A percentile compares a stretch with the other conserved stretches of the same genome.
phyloP scores from a whole-genome alignment of 371 early-diverging fungal genomes.

The Basidiobolus meristosporus region DNA sequence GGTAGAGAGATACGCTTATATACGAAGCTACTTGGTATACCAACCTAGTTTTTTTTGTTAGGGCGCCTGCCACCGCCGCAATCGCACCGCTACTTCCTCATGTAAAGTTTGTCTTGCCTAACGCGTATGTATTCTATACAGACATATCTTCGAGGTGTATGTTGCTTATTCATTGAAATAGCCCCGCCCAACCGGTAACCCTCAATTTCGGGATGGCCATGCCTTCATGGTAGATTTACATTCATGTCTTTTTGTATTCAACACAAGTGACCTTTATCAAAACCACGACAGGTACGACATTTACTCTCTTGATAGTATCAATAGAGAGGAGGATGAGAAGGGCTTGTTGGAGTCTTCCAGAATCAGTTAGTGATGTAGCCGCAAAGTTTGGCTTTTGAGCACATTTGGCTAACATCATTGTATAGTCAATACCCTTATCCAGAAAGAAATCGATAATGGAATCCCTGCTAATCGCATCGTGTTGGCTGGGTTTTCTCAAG shows the following conservation, averaged over 20 bases:
- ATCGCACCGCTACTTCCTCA: conserved; percentile 39
- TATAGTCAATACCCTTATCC: conserved; percentile 46
- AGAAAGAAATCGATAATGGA: conserved; percentile 55
- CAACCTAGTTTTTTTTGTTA: conserved; percentile 3
- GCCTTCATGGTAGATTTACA: conserved; percentile 41
- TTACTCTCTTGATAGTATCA: conserved; percentile 20
- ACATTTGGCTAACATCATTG: not conserved
- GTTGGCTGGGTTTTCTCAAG: conserved; percentile 92
- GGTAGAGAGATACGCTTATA: conserved; percentile 1
- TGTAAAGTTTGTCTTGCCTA: conserved; percentile 69
- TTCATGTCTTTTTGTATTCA: not conserved
- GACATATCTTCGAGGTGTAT: too few relatives aligned
- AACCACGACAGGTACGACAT: conserved; percentile 60
- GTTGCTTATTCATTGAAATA: conserved; percentile 5
- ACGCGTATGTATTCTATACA: conserved; percentile 58
- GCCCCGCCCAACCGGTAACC: conserved; percentile 59
- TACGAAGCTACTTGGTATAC: conserved; percentile 6
- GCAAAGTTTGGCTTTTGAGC: not conserved
- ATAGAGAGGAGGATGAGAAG: conserved; percentile 44
- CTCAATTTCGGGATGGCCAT: conserved; percentile 68
- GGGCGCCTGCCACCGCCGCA: conserved; percentile 39
- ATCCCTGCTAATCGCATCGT: conserved; percentile 74
- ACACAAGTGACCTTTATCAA: not conserved
- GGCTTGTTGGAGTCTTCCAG: conserved; percentile 50
- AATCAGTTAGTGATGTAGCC: conserved; percentile 15